A percentile compares a stretch with the other conserved stretches of the same genome.
Conservation (phyloP, 192 early-diverging fungal species). For the Linnemannia exigua region DNA sequence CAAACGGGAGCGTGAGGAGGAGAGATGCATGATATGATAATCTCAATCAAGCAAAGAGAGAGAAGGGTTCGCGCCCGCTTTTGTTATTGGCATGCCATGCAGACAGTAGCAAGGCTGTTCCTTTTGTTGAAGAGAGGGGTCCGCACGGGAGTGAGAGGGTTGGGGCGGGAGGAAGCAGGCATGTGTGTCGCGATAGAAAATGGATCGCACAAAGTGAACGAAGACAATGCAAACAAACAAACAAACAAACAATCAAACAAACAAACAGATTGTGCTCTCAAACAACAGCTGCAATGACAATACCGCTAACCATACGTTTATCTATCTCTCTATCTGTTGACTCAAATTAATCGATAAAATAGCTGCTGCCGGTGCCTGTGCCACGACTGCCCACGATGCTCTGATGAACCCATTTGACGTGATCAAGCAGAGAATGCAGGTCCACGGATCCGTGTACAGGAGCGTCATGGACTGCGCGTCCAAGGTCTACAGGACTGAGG, state of each 20-base stretch:
- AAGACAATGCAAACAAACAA: background rate
- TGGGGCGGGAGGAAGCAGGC: background rate
- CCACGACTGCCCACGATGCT: conserved; percentile 89
- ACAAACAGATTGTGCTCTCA: background rate
- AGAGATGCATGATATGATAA: background rate
- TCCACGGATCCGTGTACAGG: conserved; percentile 79
- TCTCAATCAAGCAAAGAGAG: background rate
- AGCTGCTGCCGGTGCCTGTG: conserved; percentile 91
- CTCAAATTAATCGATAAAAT: conserved; percentile 19
- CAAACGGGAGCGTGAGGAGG: background rate
- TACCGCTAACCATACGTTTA: background rate
- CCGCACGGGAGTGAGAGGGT: background rate
- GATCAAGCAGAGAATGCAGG: conserved; percentile 97
- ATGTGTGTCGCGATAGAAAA: background rate
- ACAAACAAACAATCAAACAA: background rate
- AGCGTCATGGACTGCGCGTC: conserved; percentile 79
- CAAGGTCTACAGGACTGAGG: conserved; percentile 81
- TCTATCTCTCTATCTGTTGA: too few relatives aligned
- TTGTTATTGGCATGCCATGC: background rate
- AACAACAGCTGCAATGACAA: background rate
- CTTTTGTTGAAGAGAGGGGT: background rate
- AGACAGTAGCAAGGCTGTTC: background rate
- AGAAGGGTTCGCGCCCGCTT: background rate
- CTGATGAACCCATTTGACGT: conserved; percentile 98
- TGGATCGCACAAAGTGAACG: conserved; percentile 14